Evolutionary conservation across 2,329 filamentous ascomycete species (phyloP), one percentile per base, ranked within the genome.

Genomic region (Aspergillus novofumigatus): DNA sequence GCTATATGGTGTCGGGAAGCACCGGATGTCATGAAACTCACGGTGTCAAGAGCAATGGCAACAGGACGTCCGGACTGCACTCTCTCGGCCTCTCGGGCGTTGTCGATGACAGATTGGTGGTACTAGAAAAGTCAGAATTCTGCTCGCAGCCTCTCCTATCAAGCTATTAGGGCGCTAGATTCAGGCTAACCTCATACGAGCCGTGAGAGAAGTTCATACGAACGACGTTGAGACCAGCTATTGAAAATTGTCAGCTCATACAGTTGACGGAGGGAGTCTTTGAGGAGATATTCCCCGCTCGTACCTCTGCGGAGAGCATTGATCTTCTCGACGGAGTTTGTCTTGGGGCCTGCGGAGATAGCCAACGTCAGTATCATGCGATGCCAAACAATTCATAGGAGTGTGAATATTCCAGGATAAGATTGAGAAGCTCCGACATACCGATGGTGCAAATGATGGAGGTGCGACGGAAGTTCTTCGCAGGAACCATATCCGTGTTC

Each of bases 181-280:
- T 26, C 38, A 53, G 44, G 61, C 69, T 59, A 72, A 83, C 81
- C 75, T 88, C 92, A 78, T 97, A 94, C 66, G 87, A 88, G 71
- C 91, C 91, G 79, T 96, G 91, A 65, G 90, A 96, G 77, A 97
- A 97, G 89, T 99, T 99, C 94, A 99, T 99, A 81, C 94, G 93
- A 68, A 97, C 94, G 67, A 99, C 92, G 80, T 97, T 97, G 71
- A 97, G 88, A 79, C 94, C 94, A 65, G 88, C 89, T 80, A 63
- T 66, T 68, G 52, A 57, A 17, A 56, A 51, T 45, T 60, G 58
- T 63, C 49, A 65, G 56, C 55, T 61, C 58, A 20, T 51, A n/a
- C 49, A 53, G 26, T 11, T 8, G 48, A 17, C 32, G 3, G 6
- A 14, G 29, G 41, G 29, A 45, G 50, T 47, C 44, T 35, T 50